These are phyloP conservation scores for Cercis canadensis DNA, from an alignment of 306 rosid genomes.

Conservation along the genomic window DNA sequence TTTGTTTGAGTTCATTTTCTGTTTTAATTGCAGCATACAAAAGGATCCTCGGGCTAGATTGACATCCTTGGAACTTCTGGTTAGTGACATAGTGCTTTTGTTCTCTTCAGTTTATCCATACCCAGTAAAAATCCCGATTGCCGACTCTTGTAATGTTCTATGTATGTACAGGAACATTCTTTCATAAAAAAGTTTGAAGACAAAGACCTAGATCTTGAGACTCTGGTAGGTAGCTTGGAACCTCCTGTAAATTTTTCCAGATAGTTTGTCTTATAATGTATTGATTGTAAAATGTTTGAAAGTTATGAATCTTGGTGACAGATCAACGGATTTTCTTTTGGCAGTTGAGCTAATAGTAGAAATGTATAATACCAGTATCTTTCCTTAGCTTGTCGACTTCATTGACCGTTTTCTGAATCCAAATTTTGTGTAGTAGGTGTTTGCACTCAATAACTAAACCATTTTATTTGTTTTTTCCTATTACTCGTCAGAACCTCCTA, in stretches of 20 bases:
- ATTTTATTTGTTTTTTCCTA: conserved; percentile 18
- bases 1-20: conserved; percentile 32
- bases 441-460: conserved; percentile 33
- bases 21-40: conserved; percentile 76
- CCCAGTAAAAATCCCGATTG: conserved; percentile 8
- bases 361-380: conserved; percentile 24
- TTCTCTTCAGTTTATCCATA: background rate
- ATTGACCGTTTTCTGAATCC: conserved; percentile 27
- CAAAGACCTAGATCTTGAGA: conserved; percentile 90
- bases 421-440: conserved; percentile 40
- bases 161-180: conserved; percentile 75
- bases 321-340: conserved; percentile 38
- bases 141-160: conserved; percentile 27
- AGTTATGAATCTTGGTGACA: conserved; percentile 39
- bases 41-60: conserved; percentile 76
- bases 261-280: conserved; percentile 44
- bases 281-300: conserved; percentile 41
- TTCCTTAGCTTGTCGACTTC: conserved; percentile 30
- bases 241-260: conserved; percentile 87
- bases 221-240: conserved; percentile 88
- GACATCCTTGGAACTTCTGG: conserved; percentile 92
- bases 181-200: conserved; percentile 97
- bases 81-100: conserved; percentile 45
- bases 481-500: background rate
- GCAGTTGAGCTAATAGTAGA: conserved; percentile 31